Evolutionary conservation across 257 asterid species (phyloP).

Genomic region (Solanum medicagineum): DNA sequence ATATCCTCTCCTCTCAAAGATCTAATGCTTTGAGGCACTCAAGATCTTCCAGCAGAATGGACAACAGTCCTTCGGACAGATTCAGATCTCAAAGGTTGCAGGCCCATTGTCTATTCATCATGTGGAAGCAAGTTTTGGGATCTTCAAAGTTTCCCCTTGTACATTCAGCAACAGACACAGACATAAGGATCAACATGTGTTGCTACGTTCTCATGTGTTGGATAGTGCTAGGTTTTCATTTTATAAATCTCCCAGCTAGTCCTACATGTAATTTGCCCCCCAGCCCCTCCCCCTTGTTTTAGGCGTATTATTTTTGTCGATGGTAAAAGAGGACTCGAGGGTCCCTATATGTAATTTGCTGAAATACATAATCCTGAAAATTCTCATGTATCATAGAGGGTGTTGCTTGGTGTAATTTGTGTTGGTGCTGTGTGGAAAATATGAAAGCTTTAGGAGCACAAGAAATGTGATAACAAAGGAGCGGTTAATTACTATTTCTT

Average conservation of each 20-base stretch:
- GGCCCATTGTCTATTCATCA: constrained; percentile 2
- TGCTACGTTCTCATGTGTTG: constrained; percentile 8
- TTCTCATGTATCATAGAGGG: constrained; percentile 44
- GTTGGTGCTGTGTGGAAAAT: constrained; percentile 23
- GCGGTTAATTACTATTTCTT: background rate
- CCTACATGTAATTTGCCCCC: background rate
- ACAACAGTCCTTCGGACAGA: constrained; percentile 2
- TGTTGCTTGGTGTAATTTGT: constrained; percentile 26
- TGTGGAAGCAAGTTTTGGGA: constrained; percentile 10
- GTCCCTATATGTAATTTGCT: constrained; percentile 19
- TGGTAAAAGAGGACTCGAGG: constrained; percentile 6
- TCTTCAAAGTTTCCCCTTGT: constrained; percentile 20
- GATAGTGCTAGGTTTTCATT: constrained; percentile 13
- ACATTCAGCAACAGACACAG: constrained; percentile 27
- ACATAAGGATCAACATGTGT: constrained; percentile 10
- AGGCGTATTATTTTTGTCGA: constrained; percentile 27
- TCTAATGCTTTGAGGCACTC: constrained; percentile 9
- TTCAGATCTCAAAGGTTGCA: background rate
- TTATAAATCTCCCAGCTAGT: constrained; percentile 9
- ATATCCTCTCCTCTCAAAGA: constrained; percentile 12
- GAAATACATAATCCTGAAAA: constrained; percentile 13
- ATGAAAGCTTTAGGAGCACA: background rate
- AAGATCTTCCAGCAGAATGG: constrained; percentile 2
- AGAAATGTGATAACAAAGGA: background rate
- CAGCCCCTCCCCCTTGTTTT: background rate